Evolutionary conservation across 148 eudicot species (phyloP).

Genomic region (Persicaria maculosa): DNA sequence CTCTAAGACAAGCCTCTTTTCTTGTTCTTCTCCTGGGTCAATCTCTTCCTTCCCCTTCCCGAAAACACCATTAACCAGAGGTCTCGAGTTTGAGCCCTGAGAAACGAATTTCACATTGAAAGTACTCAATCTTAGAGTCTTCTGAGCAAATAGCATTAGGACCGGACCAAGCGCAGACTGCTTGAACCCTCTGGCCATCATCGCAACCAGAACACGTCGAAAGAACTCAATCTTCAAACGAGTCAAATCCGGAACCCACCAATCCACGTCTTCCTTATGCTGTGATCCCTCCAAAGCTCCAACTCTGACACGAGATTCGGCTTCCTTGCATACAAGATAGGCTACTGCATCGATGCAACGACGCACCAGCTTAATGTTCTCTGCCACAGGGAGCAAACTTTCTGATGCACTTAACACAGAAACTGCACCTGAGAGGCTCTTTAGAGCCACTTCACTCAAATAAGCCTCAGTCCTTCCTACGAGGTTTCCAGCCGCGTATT

Average conservation of each 20-base stretch:
- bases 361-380: constrained; percentile 66
- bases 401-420: constrained; percentile 54
- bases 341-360: constrained; percentile 76
- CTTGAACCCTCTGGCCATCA: constrained; percentile 76
- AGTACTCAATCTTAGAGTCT: constrained; percentile 38
- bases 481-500: constrained; percentile 56
- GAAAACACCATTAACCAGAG: constrained; percentile 25
- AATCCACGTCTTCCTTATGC: constrained; percentile 46
- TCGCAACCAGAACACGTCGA: constrained; percentile 66
- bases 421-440: constrained; percentile 52
- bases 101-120: too few species aligned
- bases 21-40: constrained; percentile 69
- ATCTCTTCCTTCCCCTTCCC: constrained; percentile 69
- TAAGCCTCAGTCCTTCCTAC: constrained; percentile 55
- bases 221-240: constrained; percentile 70
- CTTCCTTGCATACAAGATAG: constrained; percentile 53
- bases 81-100: too few species aligned
- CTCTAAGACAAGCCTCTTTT: constrained; percentile 76
- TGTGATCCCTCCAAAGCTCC: too few species aligned
- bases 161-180: constrained; percentile 74
- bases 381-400: constrained; percentile 50
- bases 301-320: constrained; percentile 31
- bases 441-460: constrained; percentile 57
- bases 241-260: constrained; percentile 83
- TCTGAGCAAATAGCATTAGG: constrained; percentile 81